phyloP scores from a whole-genome alignment of 352 stramenopile species.

The Phytophthora ramorum region DNA sequence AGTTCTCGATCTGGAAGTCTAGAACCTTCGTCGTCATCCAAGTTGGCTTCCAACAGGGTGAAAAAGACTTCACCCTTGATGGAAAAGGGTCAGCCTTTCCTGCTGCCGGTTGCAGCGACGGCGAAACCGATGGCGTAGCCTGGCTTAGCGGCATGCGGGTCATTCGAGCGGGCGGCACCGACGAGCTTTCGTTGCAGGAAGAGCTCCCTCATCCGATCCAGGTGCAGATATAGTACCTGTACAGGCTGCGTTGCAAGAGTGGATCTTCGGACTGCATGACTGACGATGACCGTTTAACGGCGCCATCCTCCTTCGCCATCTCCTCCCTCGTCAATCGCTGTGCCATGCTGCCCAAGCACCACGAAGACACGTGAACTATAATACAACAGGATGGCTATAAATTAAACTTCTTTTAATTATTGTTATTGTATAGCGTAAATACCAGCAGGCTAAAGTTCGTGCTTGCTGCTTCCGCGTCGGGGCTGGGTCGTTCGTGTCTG shows the following conservation, averaged over 20 bases:
- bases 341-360: not conserved
- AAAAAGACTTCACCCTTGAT: not conserved
- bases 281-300: conserved; percentile 25
- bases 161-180: too few relatives aligned
- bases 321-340: conserved; percentile 9
- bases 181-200: too few relatives aligned
- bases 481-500: conserved; percentile 6
- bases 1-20: conserved; percentile 1
- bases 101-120: not conserved
- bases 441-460: conserved; percentile 31
- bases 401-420: conserved; percentile 26
- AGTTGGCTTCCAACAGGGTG: too few relatives aligned
- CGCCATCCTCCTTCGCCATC: conserved; percentile 30
- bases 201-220: too few relatives aligned
- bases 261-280: not conserved
- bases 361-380: conserved; percentile 3
- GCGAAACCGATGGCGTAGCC: too few relatives aligned
- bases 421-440: conserved; percentile 38
- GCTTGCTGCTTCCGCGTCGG: too few relatives aligned
- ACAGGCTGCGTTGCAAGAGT: conserved; percentile 1
- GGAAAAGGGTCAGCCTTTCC: not conserved
- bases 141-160: too few relatives aligned
- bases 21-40: not conserved
- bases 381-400: conserved; percentile 12
- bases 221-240: too few relatives aligned